These are phyloP conservation scores for Fragosphaeria purpurea DNA, from an alignment of 2,329 filamentous ascomycete species.

Conservation along the genomic window DNA sequence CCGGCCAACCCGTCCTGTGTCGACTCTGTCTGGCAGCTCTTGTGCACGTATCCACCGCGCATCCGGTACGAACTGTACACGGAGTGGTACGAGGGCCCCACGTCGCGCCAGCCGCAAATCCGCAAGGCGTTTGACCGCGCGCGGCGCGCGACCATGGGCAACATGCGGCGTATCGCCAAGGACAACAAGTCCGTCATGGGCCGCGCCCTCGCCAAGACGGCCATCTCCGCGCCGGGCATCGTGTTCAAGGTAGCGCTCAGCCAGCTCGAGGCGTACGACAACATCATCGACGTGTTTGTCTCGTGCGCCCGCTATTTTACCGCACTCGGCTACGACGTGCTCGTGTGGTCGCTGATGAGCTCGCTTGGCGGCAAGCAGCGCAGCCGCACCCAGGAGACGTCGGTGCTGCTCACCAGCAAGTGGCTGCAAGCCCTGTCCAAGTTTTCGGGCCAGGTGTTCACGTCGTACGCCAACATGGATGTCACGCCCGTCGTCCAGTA, in stretches of 20 bases:
- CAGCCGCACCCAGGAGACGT: constrained; percentile 52
- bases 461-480: constrained; percentile 74
- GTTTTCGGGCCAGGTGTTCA: constrained; percentile 88
- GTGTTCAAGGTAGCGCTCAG: constrained; percentile 83
- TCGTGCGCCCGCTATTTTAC: constrained; percentile 94
- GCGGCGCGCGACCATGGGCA: constrained; percentile 68
- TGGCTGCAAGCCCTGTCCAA: constrained; percentile 85
- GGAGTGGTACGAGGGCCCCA: constrained; percentile 80
- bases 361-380: constrained; percentile 51
- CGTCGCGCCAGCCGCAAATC: constrained; percentile 67
- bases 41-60: constrained; percentile 66
- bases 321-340: constrained; percentile 80
- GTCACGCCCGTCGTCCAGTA: constrained; percentile 81
- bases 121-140: constrained; percentile 68
- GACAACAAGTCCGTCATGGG: constrained; percentile 83
- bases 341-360: constrained; percentile 86
- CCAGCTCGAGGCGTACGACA: constrained; percentile 89
- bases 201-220: constrained; percentile 81
- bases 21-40: constrained; percentile 75
- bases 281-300: constrained; percentile 88
- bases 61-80: constrained; percentile 82
- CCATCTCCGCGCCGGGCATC: constrained; percentile 78
- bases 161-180: constrained; percentile 80
- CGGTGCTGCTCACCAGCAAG: constrained; percentile 66
- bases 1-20: constrained; percentile 75